Conservation (phyloP, 805 yeast species). For the Suhomyces faveliae region DNA sequence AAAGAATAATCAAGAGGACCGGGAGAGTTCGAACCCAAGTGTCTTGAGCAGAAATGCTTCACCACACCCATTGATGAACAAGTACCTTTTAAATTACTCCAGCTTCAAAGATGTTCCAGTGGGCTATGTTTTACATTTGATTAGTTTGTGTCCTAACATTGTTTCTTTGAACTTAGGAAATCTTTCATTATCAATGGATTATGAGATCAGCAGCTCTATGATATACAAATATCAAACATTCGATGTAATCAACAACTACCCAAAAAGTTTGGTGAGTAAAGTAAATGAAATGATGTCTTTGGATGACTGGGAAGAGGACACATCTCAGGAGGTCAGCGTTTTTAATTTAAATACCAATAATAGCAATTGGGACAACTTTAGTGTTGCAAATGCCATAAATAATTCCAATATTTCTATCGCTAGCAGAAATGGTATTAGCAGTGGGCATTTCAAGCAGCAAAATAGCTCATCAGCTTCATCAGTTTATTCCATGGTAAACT, state of each 20-base stretch:
- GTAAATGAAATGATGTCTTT: constrained; percentile 23
- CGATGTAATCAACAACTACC: constrained; percentile 40
- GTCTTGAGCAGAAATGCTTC: constrained; percentile 2
- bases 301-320: constrained; percentile 6
- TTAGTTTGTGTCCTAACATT: constrained; percentile 67
- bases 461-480: constrained; percentile 20
- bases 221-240: constrained; percentile 36
- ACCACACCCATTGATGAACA: constrained; percentile 60
- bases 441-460: constrained; percentile 3
- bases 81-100: constrained; percentile 60
- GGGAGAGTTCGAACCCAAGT: neutral
- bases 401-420: neutral
- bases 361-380: neutral
- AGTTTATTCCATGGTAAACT: constrained; percentile 23
- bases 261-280: constrained; percentile 25
- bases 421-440: neutral
- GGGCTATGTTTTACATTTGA: constrained; percentile 68
- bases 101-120: constrained; percentile 74
- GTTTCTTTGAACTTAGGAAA: constrained; percentile 55
- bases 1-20: neutral
- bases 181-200: constrained; percentile 66
- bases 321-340: constrained; percentile 2
- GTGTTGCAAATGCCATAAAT: neutral
- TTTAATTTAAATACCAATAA: neutral
- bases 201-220: constrained; percentile 44